phyloP scores from a whole-genome alignment of 208 protist genomes.

The Cochliopodium minus region DNA sequence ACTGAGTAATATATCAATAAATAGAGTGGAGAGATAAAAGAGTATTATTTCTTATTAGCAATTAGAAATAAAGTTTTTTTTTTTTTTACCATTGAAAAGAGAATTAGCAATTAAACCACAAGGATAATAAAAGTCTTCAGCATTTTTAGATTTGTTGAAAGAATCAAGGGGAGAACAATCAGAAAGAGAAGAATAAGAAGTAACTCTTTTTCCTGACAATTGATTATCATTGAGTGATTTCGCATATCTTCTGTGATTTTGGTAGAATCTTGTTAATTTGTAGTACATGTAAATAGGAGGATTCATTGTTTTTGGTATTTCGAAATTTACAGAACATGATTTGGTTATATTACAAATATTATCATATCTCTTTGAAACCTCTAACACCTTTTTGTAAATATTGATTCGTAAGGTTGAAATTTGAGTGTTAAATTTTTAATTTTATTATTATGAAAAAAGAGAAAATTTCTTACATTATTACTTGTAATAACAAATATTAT shows the following conservation, averaged over 20 bases:
- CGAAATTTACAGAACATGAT: slow-evolving; percentile 39
- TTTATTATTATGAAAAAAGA: slow-evolving; percentile 47
- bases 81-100: slow-evolving; percentile 92
- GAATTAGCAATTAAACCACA: slow-evolving; percentile 85
- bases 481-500: slow-evolving; percentile 48
- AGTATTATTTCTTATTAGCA: no score
- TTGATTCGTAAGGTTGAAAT: not conserved
- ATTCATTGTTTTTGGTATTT: slow-evolving; percentile 38
- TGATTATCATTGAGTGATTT: slow-evolving; percentile 49
- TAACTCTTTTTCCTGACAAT: slow-evolving; percentile 31
- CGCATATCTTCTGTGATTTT: slow-evolving; percentile 86
- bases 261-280: slow-evolving; percentile 85
- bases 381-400: not conserved
- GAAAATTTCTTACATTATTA: slow-evolving; percentile 42
- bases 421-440: not conserved
- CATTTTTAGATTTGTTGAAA: not conserved
- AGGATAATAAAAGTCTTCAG: slow-evolving; percentile 62
- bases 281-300: slow-evolving; percentile 89
- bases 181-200: not conserved
- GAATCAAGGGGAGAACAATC: slow-evolving; percentile 23
- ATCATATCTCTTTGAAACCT: not conserved
- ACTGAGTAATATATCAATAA: no score
- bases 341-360: slow-evolving; percentile 12
- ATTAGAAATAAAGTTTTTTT: no score
- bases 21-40: no score